Evolutionary conservation across 768 basidiomycete species (phyloP).

Genomic region (Boletales sp.): DNA sequence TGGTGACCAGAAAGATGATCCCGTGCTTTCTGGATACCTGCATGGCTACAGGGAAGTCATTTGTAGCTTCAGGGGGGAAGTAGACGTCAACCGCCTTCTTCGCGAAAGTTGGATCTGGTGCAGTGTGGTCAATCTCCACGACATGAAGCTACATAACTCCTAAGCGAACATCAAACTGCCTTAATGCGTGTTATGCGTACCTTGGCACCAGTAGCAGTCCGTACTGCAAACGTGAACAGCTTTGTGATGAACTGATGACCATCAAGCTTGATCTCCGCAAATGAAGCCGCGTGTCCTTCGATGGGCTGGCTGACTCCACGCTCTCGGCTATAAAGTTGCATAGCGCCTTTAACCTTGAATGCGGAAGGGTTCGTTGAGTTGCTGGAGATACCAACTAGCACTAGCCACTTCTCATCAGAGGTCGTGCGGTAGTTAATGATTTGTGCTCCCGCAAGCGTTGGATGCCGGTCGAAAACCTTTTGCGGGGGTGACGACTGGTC

Average conservation of each 20-base stretch:
- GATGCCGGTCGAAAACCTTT: constrained; percentile 96
- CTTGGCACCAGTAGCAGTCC: constrained; percentile 97
- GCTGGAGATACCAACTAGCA: constrained; percentile 91
- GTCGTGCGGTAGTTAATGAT: constrained; percentile 98
- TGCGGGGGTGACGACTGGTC: constrained; percentile 76
- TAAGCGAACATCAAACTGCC: constrained; percentile 5
- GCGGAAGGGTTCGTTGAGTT: constrained; percentile 90
- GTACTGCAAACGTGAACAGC: constrained; percentile 91
- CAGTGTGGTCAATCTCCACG: constrained; percentile 95
- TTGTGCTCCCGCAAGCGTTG: constrained; percentile 89
- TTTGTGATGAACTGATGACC: constrained; percentile 84
- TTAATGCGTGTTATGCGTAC: constrained; percentile 40
- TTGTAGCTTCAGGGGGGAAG: constrained; percentile 97
- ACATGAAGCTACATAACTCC: constrained; percentile 74
- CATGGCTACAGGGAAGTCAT: constrained; percentile 99
- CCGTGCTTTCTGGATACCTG: constrained; percentile 97
- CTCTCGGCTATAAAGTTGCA: constrained; percentile 95
- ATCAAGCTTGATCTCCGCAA: constrained; percentile 88
- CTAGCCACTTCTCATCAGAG: constrained; percentile 94
- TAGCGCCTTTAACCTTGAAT: constrained; percentile 98
- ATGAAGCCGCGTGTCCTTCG: constrained; percentile 96
- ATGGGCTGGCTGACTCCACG: constrained; percentile 95
- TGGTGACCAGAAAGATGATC: constrained; percentile 95
- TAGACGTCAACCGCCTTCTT: constrained; percentile 99
- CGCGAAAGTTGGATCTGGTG: constrained; percentile 86